Evolutionary conservation across 1,284 basidiomycete species (phyloP), one percentile per base, ranked within the genome.

Genomic region (Tranzscheliella williamsii): DNA sequence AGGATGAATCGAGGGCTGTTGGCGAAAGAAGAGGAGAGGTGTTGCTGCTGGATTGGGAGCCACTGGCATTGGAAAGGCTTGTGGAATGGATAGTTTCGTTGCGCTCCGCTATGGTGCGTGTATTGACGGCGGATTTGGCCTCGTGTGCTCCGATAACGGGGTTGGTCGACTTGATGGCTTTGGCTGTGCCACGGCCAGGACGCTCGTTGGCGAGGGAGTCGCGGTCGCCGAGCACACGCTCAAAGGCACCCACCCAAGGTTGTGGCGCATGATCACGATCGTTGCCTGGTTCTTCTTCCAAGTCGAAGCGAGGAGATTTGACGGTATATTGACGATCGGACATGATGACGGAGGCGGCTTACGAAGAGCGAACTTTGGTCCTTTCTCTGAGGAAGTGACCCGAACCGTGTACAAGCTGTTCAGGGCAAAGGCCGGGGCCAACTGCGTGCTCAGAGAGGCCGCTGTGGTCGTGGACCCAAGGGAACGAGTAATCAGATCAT

Each of bases 151-250:
- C 48, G n/a, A 62, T 48, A 44, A 56, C 43, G 27, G 58, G 52
- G 13, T 55, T 48, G 34, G 44, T 55, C 7, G 58, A 42, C 7
- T 37, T 17, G 2, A 56, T 38, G 5, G 44, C 21, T 29, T 62
- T 62, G 16, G 50, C 44, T n/a, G 41, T 36, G 2, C 47, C 30
- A 18, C 54, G 33, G 24, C 52, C 38, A 26, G 55, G 38, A 20
- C 56, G 49, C 34, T 51, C 52, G 11, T 39, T 40, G 31, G 48
- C 54, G 17, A 56, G 42, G 13, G 62, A 67, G 29, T 61, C 45
- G 24, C 64, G 68, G 27, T 74, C 72, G n/a, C 72, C 72, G 9
- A 74, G 54, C 18, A 74, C 72, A 20, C 72, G 38, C 30, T 74
- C 72, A 32, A 74, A 74, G 2, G 72, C 70, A 11, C 72, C 72